Evolutionary conservation across 2,329 filamentous ascomycete species (phyloP), one percentile per base, ranked within the genome.

Genomic region (Sarocladium kiliense): DNA sequence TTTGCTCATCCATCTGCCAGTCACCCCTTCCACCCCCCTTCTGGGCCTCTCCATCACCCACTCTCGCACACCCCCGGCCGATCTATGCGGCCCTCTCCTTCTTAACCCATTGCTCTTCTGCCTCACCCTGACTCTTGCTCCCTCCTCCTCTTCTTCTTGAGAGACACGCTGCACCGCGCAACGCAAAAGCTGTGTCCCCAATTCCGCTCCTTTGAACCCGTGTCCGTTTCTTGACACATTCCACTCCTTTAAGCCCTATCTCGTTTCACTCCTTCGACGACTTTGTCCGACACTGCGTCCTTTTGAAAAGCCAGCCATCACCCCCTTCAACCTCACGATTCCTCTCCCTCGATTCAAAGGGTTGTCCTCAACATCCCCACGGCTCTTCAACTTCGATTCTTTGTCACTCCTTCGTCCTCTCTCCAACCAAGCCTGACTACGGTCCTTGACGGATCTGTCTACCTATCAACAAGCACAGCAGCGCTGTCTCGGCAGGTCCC

Each of bases 221-320:
- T 59, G 54, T 39, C 25, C 18, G 25, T 36, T 47, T 47, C 23
- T 55, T 36, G 58, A 56, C 56, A 59, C 56, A 54, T 54, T 59
- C 54, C 56, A 55, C 49, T 58, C 58, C 54, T 59, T 59, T 58
- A 39, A 58, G 54, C 50, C 54, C 39, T 53, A 34, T 51, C 23
- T 53, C 50, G 50, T 49, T 58, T 54, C 27, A 45, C 25, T 57
- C 50, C 50, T 54, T 55, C 47, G 51, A 54, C 47, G 26, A 53
- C 55, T 54, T 58, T 54, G 55, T 56, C 54, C 54, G 51, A 58
- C 39, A 34, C 47, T 47, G 42, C 21, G 27, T 55, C 21, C 32
- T 36, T 55, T 55, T 55, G 41, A 49, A 37, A 55, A 55, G 41
- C 32, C 32, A 18, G 14, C 26, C 42, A 23, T 19, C 41, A 16